phyloP scores from a whole-genome alignment of 2,329 filamentous ascomycete species.

The Cladosporium oxysporum region DNA sequence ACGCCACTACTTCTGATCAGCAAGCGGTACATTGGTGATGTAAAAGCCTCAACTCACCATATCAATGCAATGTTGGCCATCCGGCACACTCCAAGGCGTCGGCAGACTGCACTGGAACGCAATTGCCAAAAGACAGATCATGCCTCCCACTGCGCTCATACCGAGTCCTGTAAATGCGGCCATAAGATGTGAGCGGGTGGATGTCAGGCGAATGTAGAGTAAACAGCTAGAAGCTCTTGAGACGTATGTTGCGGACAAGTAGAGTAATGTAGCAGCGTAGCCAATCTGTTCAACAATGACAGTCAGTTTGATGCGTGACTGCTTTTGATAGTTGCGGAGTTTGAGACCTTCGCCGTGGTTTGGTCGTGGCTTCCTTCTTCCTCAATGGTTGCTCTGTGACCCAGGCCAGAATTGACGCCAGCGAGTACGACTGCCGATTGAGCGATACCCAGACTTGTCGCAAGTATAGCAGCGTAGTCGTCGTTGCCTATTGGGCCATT shows the following conservation, averaged over 20 bases:
- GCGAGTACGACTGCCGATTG: constrained; percentile 25
- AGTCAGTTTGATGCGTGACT: background rate
- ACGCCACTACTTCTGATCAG: constrained; percentile 17
- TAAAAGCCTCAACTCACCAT: constrained; percentile 3
- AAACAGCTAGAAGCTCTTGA: constrained; percentile 31
- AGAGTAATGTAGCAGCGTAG: constrained; percentile 2
- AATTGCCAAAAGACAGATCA: constrained; percentile 22
- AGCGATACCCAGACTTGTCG: constrained; percentile 28
- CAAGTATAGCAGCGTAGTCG: constrained; percentile 30
- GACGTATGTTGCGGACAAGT: constrained; percentile 17
- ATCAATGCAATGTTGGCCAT: constrained; percentile 22
- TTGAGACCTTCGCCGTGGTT: constrained; percentile 7
- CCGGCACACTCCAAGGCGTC: constrained; percentile 26
- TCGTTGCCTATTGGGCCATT: constrained; percentile 35
- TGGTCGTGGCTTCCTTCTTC: background rate
- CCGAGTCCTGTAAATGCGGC: constrained; percentile 23
- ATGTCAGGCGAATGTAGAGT: constrained; percentile 31
- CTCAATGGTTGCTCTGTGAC: constrained; percentile 4
- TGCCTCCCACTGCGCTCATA: constrained; percentile 22
- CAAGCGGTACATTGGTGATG: too few relatives aligned
- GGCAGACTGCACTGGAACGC: constrained; percentile 31
- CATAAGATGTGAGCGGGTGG: constrained; percentile 23
- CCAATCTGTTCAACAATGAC: background rate
- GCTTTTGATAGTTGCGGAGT: background rate
- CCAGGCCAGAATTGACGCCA: constrained; percentile 29